A percentile compares a stretch with the other conserved stretches of the same genome.
Evolutionary conservation across 345 rosid species (phyloP).

Genomic region (rapeseed (Brassica napus)): Da-Ae NC_063452.1:18096001-18096500

Average conservation of each 20-base stretch:
- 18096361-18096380: slow-evolving; percentile 53
- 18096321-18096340: background rate
- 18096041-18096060: no score
- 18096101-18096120: no score
- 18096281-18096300: background rate
- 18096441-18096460: slow-evolving; percentile 68
- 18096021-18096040: no score
- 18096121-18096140: background rate
- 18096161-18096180: background rate
- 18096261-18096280: background rate
- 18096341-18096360: slow-evolving; percentile 71
- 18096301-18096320: slow-evolving; percentile 4
- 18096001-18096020: no score
- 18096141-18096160: background rate
- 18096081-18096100: no score
- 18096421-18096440: slow-evolving; percentile 96
- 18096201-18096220: background rate
- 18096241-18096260: background rate
- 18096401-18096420: slow-evolving; percentile 76
- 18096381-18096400: slow-evolving; percentile 74
- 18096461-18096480: slow-evolving; percentile 70
- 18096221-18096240: background rate
- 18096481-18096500: slow-evolving; percentile 30
- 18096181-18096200: background rate
- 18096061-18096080: no score